Base-by-base conservation (phyloP, 768 basidiomycete species). In the Dacryopinax spathularia region DNA sequence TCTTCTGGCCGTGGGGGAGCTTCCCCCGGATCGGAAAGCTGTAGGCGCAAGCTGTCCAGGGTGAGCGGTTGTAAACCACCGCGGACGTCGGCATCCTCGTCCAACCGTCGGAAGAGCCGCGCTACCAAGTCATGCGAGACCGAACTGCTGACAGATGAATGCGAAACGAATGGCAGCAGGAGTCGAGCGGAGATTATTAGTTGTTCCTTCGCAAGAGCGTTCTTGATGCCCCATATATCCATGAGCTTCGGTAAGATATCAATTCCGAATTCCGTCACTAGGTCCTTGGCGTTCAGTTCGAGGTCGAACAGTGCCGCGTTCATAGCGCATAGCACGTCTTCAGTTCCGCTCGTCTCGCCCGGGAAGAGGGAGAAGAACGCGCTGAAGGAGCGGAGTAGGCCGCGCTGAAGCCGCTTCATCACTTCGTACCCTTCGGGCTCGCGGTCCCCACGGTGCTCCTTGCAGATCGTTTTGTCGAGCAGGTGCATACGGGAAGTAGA, bases 181-280 rank as follows among this genome's bases (percentile, higher is more conserved):
- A 79, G 76, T 18, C 82, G 82, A 20, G 96, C 74, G 25, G 89
- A 79, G n/a, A 85, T 79, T 31, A 93, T 77, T 18, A 97, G 76
- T 43, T 84, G 81, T 72, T 94, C 92, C 71, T 93, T 92, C 67
- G 88, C 75, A 7, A 78, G 72, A 64, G 81, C 84, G 72, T 84
- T 86, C 74, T 90, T 91, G 18, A 87, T 87, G 1, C 79, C 78
- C 91, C 91, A 96, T 27, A 95, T 74, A 1, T 74, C 75, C 1
- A 92, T 77, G 4, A 97, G 69, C 1, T 73, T 72, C 48, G 82
- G 75, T 84, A 92, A 90, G 1, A 85, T 75, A 31, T 74, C 73
- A 3, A 76, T 73, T 0, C 89, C 87, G 66, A 90, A 86, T 18
- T 72, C 72, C 7, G 80, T 77, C 35, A 90, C 81, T 1, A 81